A percentile compares a stretch with the other conserved stretches of the same genome.
Conservation (phyloP, 805 yeast species). For the Myxozyma neglecta region DNA sequence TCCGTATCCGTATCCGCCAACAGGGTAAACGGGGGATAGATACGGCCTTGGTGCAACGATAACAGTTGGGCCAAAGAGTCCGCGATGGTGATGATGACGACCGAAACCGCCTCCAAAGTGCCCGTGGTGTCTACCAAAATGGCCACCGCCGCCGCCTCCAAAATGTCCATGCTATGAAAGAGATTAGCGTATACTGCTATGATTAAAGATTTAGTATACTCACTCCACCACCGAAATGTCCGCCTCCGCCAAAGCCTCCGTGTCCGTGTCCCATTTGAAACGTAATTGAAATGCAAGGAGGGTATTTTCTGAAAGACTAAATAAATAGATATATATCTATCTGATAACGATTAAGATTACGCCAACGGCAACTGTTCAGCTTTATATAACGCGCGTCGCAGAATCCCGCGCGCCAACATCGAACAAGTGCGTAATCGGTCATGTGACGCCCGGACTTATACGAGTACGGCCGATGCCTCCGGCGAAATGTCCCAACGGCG, state of each 20-base stretch:
- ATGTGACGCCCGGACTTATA: neutral
- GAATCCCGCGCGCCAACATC: neutral
- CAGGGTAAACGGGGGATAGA: slow-evolving; percentile 15
- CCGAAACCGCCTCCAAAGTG: slow-evolving; percentile 18
- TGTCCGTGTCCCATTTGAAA: slow-evolving; percentile 19
- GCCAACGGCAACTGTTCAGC: neutral
- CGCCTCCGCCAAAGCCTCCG: slow-evolving; percentile 12
- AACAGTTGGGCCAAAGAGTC: slow-evolving; percentile 26
- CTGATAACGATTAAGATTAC: neutral
- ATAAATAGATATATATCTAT: neutral
- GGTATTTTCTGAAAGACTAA: neutral
- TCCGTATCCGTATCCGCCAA: slow-evolving; percentile 27
- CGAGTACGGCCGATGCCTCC: neutral
- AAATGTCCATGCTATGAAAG: slow-evolving; percentile 9
- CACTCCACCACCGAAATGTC: slow-evolving; percentile 14
- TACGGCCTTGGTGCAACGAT: slow-evolving; percentile 28
- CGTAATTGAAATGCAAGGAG: neutral
- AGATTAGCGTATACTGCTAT: neutral
- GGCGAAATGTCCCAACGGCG: neutral
- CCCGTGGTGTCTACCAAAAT: slow-evolving; percentile 16
- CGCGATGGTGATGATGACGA: slow-evolving; percentile 12
- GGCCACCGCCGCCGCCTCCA: slow-evolving; percentile 15
- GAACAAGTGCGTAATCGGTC: neutral
- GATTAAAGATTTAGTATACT: neutral
- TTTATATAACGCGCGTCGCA: neutral